phyloP scores from a whole-genome alignment of 106 monocot species.

The Allium fistulosum region DNA sequence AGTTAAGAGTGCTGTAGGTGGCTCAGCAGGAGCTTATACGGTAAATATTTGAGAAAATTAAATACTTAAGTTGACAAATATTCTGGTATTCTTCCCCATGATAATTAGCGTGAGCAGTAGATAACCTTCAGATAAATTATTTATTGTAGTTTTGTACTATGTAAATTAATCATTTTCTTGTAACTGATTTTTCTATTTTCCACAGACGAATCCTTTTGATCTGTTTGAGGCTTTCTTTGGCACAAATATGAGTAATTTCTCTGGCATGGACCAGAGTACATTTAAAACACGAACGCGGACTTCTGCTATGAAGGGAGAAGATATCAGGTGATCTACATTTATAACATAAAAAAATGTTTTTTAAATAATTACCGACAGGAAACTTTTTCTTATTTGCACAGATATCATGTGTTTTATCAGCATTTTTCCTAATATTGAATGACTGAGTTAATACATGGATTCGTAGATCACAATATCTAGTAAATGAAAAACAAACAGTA shows the following conservation, averaged over 20 bases:
- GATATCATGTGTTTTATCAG: too few species aligned
- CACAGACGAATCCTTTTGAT: slow-evolving; percentile 95
- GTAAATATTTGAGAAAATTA: slow-evolving; percentile 16
- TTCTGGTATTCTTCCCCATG: neutral
- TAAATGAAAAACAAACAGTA: too few species aligned
- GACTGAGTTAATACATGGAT: too few species aligned
- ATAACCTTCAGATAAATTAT: too few species aligned
- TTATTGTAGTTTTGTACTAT: too few species aligned
- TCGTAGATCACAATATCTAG: too few species aligned
- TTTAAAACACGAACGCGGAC: slow-evolving; percentile 59
- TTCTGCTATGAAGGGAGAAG: slow-evolving; percentile 77
- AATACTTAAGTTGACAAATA: neutral
- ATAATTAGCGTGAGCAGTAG: neutral
- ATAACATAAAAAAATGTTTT: too few species aligned
- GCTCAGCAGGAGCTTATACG: slow-evolving; percentile 80
- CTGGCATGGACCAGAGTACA: slow-evolving; percentile 71
- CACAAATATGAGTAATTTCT: slow-evolving; percentile 78
- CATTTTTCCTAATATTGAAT: too few species aligned
- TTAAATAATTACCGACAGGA: too few species aligned
- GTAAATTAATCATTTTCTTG: neutral
- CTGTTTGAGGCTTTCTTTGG: slow-evolving; percentile 98
- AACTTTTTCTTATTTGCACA: too few species aligned
- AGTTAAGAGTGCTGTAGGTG: slow-evolving; percentile 73
- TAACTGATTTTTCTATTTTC: slow-evolving; percentile 4
- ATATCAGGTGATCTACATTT: slow-evolving; percentile 57